These are phyloP conservation scores for Phylloporus sp. DNA, from an alignment of 768 basidiomycete genomes.

Conservation along the genomic window DNA sequence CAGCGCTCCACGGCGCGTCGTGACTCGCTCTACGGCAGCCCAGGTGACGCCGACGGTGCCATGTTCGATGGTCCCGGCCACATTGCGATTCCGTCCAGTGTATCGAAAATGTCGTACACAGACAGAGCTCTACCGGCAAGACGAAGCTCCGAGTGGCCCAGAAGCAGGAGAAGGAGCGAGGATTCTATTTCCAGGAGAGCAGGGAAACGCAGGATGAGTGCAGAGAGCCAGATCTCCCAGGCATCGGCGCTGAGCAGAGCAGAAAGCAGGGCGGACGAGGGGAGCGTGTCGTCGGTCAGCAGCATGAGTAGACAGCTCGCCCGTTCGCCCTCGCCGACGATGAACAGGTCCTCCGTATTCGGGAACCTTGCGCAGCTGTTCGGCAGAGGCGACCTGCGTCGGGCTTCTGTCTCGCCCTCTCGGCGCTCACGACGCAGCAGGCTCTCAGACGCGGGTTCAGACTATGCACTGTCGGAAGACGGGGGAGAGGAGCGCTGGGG, in stretches of 20 bases:
- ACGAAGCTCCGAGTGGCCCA: conserved; percentile 52
- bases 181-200: conserved; percentile 37
- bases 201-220: conserved; percentile 43
- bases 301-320: conserved; percentile 29
- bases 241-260: conserved; percentile 39
- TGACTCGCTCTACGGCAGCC: conserved; percentile 57
- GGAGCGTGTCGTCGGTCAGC: conserved; percentile 28
- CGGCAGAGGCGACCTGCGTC: conserved; percentile 45
- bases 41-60: conserved; percentile 53
- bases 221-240: conserved; percentile 37
- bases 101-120: conserved; percentile 71
- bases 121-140: conserved; percentile 41
- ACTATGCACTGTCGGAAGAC: conserved; percentile 53
- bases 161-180: conserved; percentile 47
- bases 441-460: conserved; percentile 55
- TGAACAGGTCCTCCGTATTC: conserved; percentile 46
- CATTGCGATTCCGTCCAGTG: conserved; percentile 69
- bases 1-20: conserved; percentile 52
- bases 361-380: conserved; percentile 70
- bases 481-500: conserved; percentile 83
- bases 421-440: conserved; percentile 47
- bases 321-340: conserved; percentile 35
- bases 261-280: conserved; percentile 36
- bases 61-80: conserved; percentile 75
- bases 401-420: conserved; percentile 49